Evolutionary conservation across 345 rosid species (phyloP), one percentile per base, ranked within the genome.

Genomic region (Syzygium aromaticum): DNA sequence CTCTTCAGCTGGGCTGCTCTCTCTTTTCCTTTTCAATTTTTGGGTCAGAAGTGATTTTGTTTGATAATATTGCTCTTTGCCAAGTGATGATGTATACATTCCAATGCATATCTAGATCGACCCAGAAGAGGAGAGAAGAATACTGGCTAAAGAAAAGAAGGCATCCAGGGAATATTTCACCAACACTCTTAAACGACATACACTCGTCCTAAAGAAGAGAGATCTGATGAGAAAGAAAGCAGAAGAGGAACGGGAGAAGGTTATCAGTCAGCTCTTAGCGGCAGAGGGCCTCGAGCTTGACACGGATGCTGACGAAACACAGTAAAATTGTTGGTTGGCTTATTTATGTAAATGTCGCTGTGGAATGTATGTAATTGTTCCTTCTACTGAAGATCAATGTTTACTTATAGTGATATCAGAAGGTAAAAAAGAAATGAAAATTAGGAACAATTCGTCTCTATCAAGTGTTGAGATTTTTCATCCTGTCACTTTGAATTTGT

Each of bases 211-310:
- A 86, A 95, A 93, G 95, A 97, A 95, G 89, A 92, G 99, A 91
- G 99, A 96, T 89, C 84, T 96, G 90, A 95, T 96, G 98, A 90
- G 98, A 77, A 96, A 94, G 93, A 94, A 94, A 87, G 95, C 96
- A 19, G 97, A 96, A 88, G 97, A 95, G 52, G 99, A 94, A 52
- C 95, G 91, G 95, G 92, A 89, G 87, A 91, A 89, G 87, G 90
- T 85, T 63, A 91, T 97, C 78, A 84, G 91, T 89, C 96, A 94
- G 91, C 94, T 97, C 87, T 89, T 97, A 89, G 99, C 97, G 7
- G 96, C 94, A 3, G 99, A 97, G 92, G 98, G 98, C 84, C 96
- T 96, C 9, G 98, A 97, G 89, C 95, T 97, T n/a, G 99, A 95
- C 86, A 88, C 93, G 0, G 97, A 95, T 88, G 96, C 91, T 51